Evolutionary conservation across 2,329 filamentous ascomycete genomes (phyloP), one percentile per base, ranked within the genome.

Genomic region (Orbilia quercus): DNA sequence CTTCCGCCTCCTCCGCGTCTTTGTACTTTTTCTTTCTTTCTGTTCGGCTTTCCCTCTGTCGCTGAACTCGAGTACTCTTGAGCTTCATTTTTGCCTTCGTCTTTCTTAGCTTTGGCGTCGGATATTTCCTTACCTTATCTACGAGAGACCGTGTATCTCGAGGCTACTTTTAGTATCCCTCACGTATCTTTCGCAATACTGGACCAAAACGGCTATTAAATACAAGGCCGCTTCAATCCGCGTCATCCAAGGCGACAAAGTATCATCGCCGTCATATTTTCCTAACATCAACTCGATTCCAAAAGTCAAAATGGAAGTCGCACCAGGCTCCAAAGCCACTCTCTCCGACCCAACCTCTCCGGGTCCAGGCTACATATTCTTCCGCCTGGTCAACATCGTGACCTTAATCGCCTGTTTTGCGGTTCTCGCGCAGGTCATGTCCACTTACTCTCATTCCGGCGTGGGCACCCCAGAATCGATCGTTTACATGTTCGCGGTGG

Each of bases 341-440:
- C 53, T 65, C 34, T 40, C 67, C 4, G 44, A 44, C 45, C 67
- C 67, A 0, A 22, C 45, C 11, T 72, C 59, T 11, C 67, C 67
- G 11, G 67, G 67, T 18, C 67, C 67, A 3, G 67, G 67, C n/a
- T 72, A 72, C 28, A 72, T 72, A 9, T 51, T 72, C 53, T 72
- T 72, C 45, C 67, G 67, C 53, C 23, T 72, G 14, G 44, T 64
- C 25, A 72, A 72, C 53, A 65, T 72, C 14, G 53, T 53, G 44
- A 72, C 67, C 6, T 22, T 72, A 14, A 72, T 72, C 36, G 51
- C 67, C 42, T 64, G 58, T 25, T 72, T 72, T 28, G 36, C 67
- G 42, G 55, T 54, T 25, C 67, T 72, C 20, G 67, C 67, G 28
- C 59, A 65, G n/a, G 67, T 65, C 34, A 72, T 72, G 67, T 44